Percentiles rank a stretch among this genome's conserved stretches.
These are phyloP conservation scores for Dentipellis sp. DNA, from an alignment of 768 basidiomycete species.

Conservation along the genomic window DNA sequence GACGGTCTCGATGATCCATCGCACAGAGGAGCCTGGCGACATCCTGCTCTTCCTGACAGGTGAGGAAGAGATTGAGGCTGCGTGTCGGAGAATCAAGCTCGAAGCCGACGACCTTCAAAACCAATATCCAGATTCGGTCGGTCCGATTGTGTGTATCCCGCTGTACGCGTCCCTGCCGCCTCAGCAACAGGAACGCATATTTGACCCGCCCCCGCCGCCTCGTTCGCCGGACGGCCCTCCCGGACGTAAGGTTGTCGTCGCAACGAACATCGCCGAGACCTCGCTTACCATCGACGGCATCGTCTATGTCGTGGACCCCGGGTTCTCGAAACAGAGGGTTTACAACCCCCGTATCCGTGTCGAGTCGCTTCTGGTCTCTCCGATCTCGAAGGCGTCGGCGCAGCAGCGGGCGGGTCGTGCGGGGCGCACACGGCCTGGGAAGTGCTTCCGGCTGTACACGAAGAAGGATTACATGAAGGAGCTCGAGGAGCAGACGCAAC, in stretches of 20 bases:
- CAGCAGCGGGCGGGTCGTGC: conserved; percentile 96
- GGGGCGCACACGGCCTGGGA: conserved; percentile 91
- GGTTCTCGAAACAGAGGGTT: conserved; percentile 96
- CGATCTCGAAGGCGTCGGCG: conserved; percentile 94
- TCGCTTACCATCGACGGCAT: conserved; percentile 97
- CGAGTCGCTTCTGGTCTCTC: conserved; percentile 86
- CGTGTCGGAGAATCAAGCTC: conserved; percentile 85
- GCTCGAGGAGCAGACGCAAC: conserved; percentile 94
- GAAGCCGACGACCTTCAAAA: conserved; percentile 81
- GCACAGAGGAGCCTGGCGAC: conserved; percentile 90
- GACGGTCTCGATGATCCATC: conserved; percentile 94
- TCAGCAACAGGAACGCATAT: conserved; percentile 92
- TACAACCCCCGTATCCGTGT: conserved; percentile 98
- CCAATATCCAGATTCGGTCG: conserved; percentile 64
- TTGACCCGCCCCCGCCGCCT: conserved; percentile 75
- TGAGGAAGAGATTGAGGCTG: conserved; percentile 97
- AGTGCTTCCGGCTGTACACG: conserved; percentile 95
- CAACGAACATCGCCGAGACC: conserved; percentile 97
- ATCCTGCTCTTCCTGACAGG: conserved; percentile 93
- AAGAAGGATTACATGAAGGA: conserved; percentile 96
- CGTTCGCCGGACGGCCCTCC: conserved; percentile 58
- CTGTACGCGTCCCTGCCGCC: conserved; percentile 94
- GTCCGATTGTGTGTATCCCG: conserved; percentile 84
- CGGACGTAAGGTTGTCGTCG: conserved; percentile 89
- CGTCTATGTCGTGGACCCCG: conserved; percentile 98